A percentile compares a stretch with the other conserved stretches of the same genome.
Evolutionary conservation across 1,284 basidiomycete genomes (phyloP).

Genomic region (Sanghuangporus baumii): DNA sequence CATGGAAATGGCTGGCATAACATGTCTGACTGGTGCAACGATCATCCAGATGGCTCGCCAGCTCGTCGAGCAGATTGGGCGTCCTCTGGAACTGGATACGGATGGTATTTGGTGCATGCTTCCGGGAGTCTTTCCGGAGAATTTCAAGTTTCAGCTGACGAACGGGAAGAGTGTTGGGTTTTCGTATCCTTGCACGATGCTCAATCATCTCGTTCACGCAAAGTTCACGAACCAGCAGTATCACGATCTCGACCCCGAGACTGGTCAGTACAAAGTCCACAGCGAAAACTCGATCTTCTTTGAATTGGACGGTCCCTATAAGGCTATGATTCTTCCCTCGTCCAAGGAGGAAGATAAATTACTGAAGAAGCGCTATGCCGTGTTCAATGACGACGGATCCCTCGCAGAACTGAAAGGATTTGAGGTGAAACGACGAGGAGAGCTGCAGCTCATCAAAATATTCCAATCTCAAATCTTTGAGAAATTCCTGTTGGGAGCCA

Average conservation of each 20-base stretch:
- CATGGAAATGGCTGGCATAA: slow-evolving; percentile 99
- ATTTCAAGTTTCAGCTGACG: slow-evolving; percentile 91
- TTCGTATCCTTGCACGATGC: slow-evolving; percentile 99
- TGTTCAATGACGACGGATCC: slow-evolving; percentile 98
- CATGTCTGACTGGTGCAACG: slow-evolving; percentile 96
- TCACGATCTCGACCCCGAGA: slow-evolving; percentile 84
- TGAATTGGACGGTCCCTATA: slow-evolving; percentile 98
- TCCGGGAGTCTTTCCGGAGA: slow-evolving; percentile 95
- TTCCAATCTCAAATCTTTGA: slow-evolving; percentile 99
- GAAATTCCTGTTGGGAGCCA: slow-evolving; percentile 90
- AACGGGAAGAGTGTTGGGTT: slow-evolving; percentile 87
- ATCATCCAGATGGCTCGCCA: slow-evolving; percentile 99
- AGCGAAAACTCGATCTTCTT: slow-evolving; percentile 99
- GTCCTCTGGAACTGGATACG: slow-evolving; percentile 96
- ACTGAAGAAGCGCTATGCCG: slow-evolving; percentile 98
- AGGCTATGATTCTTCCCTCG: slow-evolving; percentile 98
- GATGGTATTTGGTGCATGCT: slow-evolving; percentile 99
- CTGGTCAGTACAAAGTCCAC: slow-evolving; percentile 81
- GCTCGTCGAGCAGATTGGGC: slow-evolving; percentile 94
- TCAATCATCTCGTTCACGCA: slow-evolving; percentile 96
- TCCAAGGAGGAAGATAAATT: slow-evolving; percentile 99
- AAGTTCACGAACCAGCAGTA: slow-evolving; percentile 98
- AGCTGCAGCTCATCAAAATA: slow-evolving; percentile 98
- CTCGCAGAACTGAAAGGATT: slow-evolving; percentile 98
- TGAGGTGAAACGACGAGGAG: slow-evolving; percentile 97